Evolutionary conservation across 2,329 filamentous ascomycete species (phyloP), one percentile per base, ranked within the genome.

Genomic region (Diaporthe batatas): DNA sequence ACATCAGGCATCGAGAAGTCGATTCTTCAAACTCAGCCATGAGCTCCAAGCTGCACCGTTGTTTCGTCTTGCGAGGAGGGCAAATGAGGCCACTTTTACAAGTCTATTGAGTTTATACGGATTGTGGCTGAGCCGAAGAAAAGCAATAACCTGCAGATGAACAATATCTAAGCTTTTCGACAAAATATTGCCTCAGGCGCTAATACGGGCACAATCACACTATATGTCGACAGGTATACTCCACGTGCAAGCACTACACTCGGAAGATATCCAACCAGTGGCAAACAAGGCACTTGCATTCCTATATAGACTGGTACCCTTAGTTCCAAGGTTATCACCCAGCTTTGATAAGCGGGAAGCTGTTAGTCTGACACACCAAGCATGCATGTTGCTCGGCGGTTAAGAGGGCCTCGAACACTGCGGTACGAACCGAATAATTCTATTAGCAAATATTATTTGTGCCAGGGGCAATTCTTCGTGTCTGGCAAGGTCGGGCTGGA

Each of bases 101-200:
- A 67, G n/a, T 39, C n/a, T 25, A 25, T 67, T 25, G 25, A 39
- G 32, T 67, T 53, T 39, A 14, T 3, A 25, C 29, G 12, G 7
- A 39, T 7, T 29, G 62, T 67, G 62, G 32, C 62, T 53, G n/a
- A 67, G 62, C 62, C 21, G 12, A 65, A n/a, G 34, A 67, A 67
- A 53, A 67, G 47, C n/a, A 67, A 39, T 11, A 29, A 21, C 21
- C 10, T 36, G 12, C 14, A 25, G 47, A 53, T 47, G 36, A 65
- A 36, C 25, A 12, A 23, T n/a, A 51, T 29, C 32, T 67, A 53
- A 39, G 32, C 59, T 49, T 53, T 14, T 29, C n/a, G 14, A 53
- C 62, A 67, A 29, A 18, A 29, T 53, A 53, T 67, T 39, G 11
- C 47, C 32, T 36, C 32, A 51, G 29, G 18, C 62, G 29, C 62